Evolutionary conservation across 2,329 filamentous ascomycete genomes (phyloP), one percentile per base, ranked within the genome.

Genomic region (Colletotrichum aenigma): DNA sequence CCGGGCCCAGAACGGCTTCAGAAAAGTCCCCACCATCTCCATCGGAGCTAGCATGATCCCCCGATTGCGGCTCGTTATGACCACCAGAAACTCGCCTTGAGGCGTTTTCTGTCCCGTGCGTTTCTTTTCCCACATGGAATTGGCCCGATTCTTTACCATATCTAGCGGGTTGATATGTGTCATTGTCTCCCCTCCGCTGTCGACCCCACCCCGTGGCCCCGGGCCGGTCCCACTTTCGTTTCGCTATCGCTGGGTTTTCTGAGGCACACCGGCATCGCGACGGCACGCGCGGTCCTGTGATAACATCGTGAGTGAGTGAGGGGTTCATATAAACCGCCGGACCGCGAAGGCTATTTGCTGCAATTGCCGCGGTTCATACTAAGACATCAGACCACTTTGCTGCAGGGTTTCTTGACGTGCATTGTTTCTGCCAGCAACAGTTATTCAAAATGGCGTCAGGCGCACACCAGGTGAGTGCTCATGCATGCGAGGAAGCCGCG

Each of bases 191-290:
- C 43, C 48, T 62, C 70, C 70, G 64, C 58, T 32, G 34, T 34
- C 10, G 38, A 30, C 34, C 34, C 48, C 64, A 73, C 70, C 30
- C 58, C 70, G 64, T 70, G n/a, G 43, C 43, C 21, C 74, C 70
- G 74, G 74, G 64, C 74, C 74, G 74, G 74, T 76, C 65, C 74
- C 74, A 69, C 62, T 58, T 28, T 52, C n/a, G 43, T 52, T 28
- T 52, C 36, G 38, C 24, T 38, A 67, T 64, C 38, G 43, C 43
- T 52, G 43, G 43, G 43, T 52, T 52, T 52, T 32, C 18, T 43
- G 61, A 28, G n/a, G 70, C 74, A 68, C 70, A 76, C 74, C 74
- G 58, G 74, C 48, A 76, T 43, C 38, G 34, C 36, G 43, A 66
- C 68, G 32, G 61, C 61, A 36, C 28, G 58, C 62, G 21, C 34